Evolutionary conservation across 805 yeast genomes (phyloP), one percentile per base, ranked within the genome.

Genomic region (Suhomyces canberraensis): DNA sequence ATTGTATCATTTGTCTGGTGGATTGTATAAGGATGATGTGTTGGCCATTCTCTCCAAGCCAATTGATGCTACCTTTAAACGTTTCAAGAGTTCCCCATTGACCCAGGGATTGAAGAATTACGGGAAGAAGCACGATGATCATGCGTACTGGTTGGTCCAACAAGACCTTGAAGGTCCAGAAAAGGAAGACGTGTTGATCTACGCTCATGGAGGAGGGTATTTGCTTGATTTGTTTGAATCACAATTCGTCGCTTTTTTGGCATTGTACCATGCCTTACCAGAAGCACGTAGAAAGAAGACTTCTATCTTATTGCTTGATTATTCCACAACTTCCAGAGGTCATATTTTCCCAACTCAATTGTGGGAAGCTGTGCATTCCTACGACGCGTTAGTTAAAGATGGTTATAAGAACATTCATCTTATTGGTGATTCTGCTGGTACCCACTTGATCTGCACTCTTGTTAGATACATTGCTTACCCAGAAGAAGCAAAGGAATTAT

Each of bases 401-500:
- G 54, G 54, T 8, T 42, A 47, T 29, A 35, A 32, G 9, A 50
- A 45, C 19, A 45, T 50, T n/a, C 39, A 34, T 30, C 15, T 50
- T 15, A 32, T 50, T 18, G 54, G 54, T 2, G 54, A 48, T 31
- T 50, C 54, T n/a, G 54, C 54, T 11, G 54, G 54, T 15, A 41
- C 37, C 11, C 47, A 50, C 31, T 32, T 50, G 31, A 41, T 42
- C 5, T 22, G 40, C 14, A 17, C 35, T 13, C 25, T 49, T 8
- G 37, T 37, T 9, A 46, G 61, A 37, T 46, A 42, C 42, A 40
- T 60, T 19, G 57, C 62, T 11, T 61, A 62, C 38, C 66, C 64
- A 1, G 54, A 58, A 19, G 65, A 60, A 38, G 51, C 61, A 1
- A 37, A 39, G 13, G 35, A 31, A 16, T 56, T 51, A n/a, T 61